phyloP scores from a whole-genome alignment of 2,329 filamentous ascomycete species.

The Orbilia ellipsospora region DNA sequence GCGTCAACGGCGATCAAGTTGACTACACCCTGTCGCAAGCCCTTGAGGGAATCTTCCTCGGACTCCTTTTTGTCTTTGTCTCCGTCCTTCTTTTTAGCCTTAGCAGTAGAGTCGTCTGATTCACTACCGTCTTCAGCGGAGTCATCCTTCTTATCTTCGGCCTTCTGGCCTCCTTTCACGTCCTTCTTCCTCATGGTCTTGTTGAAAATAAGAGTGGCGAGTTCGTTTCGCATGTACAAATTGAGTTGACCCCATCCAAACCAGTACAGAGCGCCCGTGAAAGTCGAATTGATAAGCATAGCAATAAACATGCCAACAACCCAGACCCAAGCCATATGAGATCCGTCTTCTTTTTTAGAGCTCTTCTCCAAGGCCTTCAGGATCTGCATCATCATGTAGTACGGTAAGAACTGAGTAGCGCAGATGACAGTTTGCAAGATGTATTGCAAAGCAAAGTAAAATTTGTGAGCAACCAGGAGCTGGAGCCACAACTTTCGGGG shows the following conservation, averaged over 20 bases:
- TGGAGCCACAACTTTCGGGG: constrained; percentile 36
- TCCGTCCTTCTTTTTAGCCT: constrained; percentile 61
- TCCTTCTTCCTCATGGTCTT: constrained; percentile 83
- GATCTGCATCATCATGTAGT: constrained; percentile 75
- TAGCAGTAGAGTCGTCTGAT: constrained; percentile 56
- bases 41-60: constrained; percentile 68
- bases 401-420: constrained; percentile 73
- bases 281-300: constrained; percentile 65
- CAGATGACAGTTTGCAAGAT: constrained; percentile 48
- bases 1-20: constrained; percentile 83
- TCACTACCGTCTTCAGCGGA: constrained; percentile 56
- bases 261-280: constrained; percentile 40
- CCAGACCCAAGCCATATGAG: constrained; percentile 72
- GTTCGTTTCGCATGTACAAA: constrained; percentile 74
- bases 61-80: constrained; percentile 62
- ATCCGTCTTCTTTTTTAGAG: constrained; percentile 63
- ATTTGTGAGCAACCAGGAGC: constrained; percentile 55
- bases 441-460: constrained; percentile 57
- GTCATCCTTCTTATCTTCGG: constrained; percentile 62
- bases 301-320: constrained; percentile 73
- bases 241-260: constrained; percentile 50
- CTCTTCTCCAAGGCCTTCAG: constrained; percentile 73
- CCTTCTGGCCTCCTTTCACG: constrained; percentile 72
- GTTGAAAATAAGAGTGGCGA: constrained; percentile 78
- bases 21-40: constrained; percentile 76